These are phyloP conservation scores for Acmispon strigosus DNA, from an alignment of 306 rosid genomes.

Conservation along the genomic window DNA sequence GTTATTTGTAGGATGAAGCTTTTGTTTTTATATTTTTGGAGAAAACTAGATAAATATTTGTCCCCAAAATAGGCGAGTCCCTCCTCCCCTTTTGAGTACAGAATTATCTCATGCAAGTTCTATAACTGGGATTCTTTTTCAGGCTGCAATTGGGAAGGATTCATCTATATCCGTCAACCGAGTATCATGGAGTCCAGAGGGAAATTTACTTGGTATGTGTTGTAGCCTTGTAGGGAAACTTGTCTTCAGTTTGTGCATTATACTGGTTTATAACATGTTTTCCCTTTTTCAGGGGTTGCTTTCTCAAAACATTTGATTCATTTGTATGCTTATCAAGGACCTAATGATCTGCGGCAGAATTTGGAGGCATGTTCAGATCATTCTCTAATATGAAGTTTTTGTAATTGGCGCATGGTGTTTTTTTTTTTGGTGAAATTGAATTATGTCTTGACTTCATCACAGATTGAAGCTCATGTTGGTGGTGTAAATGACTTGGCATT, in stretches of 20 bases:
- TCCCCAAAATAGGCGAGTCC: neutral
- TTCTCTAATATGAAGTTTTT: conserved; percentile 17
- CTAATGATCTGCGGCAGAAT: conserved; percentile 43
- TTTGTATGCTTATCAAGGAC: conserved; percentile 51
- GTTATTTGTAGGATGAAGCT: neutral
- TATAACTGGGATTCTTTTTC: conserved; percentile 22
- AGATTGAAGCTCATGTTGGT: conserved; percentile 77
- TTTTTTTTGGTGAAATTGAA: neutral
- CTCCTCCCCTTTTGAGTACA: neutral
- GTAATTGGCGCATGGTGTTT: neutral
- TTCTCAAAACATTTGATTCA: conserved; percentile 71
- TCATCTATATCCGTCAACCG: conserved; percentile 53
- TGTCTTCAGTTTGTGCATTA: neutral
- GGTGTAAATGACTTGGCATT: conserved; percentile 76
- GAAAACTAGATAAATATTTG: neutral
- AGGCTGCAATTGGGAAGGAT: conserved; percentile 52
- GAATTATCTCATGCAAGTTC: conserved; percentile 12
- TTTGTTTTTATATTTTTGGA: neutral
- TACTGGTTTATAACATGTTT: conserved; percentile 9
- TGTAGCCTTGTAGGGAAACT: conserved; percentile 11
- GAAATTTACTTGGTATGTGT: conserved; percentile 61
- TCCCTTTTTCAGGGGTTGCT: conserved; percentile 61
- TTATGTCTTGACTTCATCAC: conserved; percentile 7
- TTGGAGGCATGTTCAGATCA: conserved; percentile 44
- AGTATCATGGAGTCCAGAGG: conserved; percentile 79